These are phyloP conservation scores for Leccinum pallidistipes DNA, from an alignment of 1,284 basidiomycete species.

Conservation along the genomic window DNA sequence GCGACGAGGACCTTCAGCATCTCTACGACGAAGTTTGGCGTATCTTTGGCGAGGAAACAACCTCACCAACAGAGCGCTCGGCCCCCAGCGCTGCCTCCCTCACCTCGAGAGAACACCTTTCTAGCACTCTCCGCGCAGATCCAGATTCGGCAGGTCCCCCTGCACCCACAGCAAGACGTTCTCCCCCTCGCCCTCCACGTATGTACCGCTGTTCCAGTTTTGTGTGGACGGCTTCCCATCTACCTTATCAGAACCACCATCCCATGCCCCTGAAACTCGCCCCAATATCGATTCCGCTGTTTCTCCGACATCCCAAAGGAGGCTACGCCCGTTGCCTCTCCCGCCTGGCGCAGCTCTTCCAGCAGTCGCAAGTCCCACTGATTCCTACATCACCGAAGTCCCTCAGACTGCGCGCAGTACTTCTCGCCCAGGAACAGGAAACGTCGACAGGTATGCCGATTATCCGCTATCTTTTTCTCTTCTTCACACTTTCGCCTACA, in stretches of 20 bases:
- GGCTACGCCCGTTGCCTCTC: conserved; percentile 31
- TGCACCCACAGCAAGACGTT: conserved; percentile 12
- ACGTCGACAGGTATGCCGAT: conserved; percentile 25
- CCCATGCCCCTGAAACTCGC: conserved; percentile 22
- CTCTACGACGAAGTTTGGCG: conserved; percentile 74
- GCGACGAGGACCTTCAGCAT: conserved; percentile 66
- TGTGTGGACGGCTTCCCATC: neutral
- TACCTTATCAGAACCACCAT: conserved; percentile 11
- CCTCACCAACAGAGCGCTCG: conserved; percentile 26
- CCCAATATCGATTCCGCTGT: conserved; percentile 25
- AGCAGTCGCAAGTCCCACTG: conserved; percentile 19
- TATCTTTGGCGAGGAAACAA: conserved; percentile 52
- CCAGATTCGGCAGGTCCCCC: conserved; percentile 16
- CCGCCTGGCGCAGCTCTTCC: conserved; percentile 25
- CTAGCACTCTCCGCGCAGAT: conserved; percentile 25
- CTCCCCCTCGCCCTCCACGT: conserved; percentile 29
- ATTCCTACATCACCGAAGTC: conserved; percentile 19
- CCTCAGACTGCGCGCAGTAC: conserved; percentile 10
- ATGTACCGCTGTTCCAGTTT: conserved; percentile 7
- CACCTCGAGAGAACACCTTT: conserved; percentile 20
- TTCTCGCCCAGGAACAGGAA: conserved; percentile 31
- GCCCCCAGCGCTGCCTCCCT: conserved; percentile 15
- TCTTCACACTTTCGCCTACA: conserved; percentile 6
- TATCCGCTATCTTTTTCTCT: neutral
- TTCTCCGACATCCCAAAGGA: conserved; percentile 38